phyloP scores from a whole-genome alignment of 208 protist species.

The Porcisia deanei region DNA sequence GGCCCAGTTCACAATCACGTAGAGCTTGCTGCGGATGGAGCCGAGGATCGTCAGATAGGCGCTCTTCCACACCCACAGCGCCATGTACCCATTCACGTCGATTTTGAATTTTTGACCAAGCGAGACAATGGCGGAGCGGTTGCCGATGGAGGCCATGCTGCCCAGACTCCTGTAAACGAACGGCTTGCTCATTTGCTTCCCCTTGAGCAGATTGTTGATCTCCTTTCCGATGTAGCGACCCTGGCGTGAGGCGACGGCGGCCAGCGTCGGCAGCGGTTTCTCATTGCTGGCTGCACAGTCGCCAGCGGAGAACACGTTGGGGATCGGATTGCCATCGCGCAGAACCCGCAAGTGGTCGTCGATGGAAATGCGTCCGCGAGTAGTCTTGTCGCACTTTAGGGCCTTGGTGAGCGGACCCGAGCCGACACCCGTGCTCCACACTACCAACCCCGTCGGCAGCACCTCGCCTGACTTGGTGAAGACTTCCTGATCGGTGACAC shows the following conservation, averaged over 20 bases:
- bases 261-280: constrained; percentile 70
- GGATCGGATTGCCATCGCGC: constrained; percentile 62
- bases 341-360: constrained; percentile 75
- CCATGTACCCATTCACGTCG: constrained; percentile 77
- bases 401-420: constrained; percentile 74
- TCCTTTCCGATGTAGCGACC: constrained; percentile 75
- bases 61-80: constrained; percentile 84
- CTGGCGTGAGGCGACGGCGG: constrained; percentile 84
- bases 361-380: constrained; percentile 66
- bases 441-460: constrained; percentile 70
- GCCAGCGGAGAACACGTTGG: constrained; percentile 83
- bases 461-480: constrained; percentile 68
- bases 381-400: constrained; percentile 72
- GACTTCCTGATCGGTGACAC: constrained; percentile 74
- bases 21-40: constrained; percentile 78
- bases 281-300: constrained; percentile 76
- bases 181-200: constrained; percentile 22
- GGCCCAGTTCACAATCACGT: constrained; percentile 85
- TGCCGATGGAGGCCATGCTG: constrained; percentile 80
- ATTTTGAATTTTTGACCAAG: constrained; percentile 57
- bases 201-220: constrained; percentile 54
- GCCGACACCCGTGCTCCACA: constrained; percentile 90
- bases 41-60: constrained; percentile 88
- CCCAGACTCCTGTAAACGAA: constrained; percentile 85
- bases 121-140: constrained; percentile 65